These are phyloP conservation scores for Fomitopsis serialis DNA, from an alignment of 768 basidiomycete genomes.

Conservation along the genomic window DNA sequence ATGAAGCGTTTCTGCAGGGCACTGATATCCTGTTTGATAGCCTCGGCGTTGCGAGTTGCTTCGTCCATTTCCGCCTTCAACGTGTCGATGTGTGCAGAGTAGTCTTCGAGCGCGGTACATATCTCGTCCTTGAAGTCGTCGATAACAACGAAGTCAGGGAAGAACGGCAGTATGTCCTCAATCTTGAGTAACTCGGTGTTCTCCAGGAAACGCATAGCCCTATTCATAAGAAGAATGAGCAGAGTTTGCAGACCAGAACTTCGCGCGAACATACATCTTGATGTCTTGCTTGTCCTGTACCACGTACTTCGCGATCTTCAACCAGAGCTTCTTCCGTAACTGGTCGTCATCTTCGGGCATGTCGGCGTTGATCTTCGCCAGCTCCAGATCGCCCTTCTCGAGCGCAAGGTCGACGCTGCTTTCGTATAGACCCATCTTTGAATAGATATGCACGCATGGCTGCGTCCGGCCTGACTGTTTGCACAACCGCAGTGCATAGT, in stretches of 20 bases:
- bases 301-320: constrained; percentile 98
- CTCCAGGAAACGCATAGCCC: constrained; percentile 96
- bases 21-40: constrained; percentile 88
- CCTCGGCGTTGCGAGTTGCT: constrained; percentile 85
- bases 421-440: constrained; percentile 96
- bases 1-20: constrained; percentile 86
- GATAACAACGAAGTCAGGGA: constrained; percentile 98
- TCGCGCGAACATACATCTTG: constrained; percentile 74
- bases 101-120: constrained; percentile 90
- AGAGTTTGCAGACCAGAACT: background rate
- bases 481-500: constrained; percentile 92
- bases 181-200: constrained; percentile 94
- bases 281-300: constrained; percentile 98
- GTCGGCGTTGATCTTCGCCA: constrained; percentile 94
- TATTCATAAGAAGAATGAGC: constrained; percentile 26
- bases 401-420: constrained; percentile 93
- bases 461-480: constrained; percentile 76
- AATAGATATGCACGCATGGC: constrained; percentile 94
- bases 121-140: constrained; percentile 99
- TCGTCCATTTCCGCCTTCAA: constrained; percentile 96
- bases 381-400: constrained; percentile 89
- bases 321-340: constrained; percentile 90
- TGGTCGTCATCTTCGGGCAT: constrained; percentile 84
- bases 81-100: constrained; percentile 84
- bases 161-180: constrained; percentile 98